Evolutionary conservation across 768 basidiomycete species (phyloP), one percentile per base, ranked within the genome.

Genomic region (Paxillus involutus): DNA sequence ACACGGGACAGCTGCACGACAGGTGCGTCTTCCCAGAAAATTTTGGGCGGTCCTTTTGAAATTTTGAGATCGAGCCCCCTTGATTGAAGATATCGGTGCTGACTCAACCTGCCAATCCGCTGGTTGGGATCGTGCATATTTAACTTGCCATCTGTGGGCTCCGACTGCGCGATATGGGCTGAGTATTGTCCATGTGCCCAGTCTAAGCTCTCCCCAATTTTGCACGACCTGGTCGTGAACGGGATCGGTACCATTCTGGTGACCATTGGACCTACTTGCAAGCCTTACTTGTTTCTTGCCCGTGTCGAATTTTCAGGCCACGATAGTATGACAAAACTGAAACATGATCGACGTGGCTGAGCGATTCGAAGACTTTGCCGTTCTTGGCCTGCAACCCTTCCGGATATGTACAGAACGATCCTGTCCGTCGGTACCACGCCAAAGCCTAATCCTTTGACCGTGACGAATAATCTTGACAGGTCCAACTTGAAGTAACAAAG

Each of bases 331-430:
- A 69, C 59, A 69, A 63, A 65, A 63, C 57, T 77, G 77, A 80
- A 77, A 79, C 78, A 76, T 75, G 77, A 79, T 80, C 79, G 76
- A 71, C 65, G 60, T 49, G 69, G 59, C 59, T 59, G 57, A 59
- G 32, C 53, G 44, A 47, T 50, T 13, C 29, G 26, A 26, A 42
- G 47, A 44, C 53, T 41, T 57, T 59, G 63, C 64, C 53, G 55
- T 56, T 52, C 58, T 66, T 62, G 63, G 61, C 54, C 58, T 52
- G 51, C 13, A 49, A 59, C 52, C 43, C 29, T 66, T 61, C 74
- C 71, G 39, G 26, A 75, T 75, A 68, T 73, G 75, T 73, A 52
- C 33, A 74, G 48, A 59, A 36, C 47, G 74, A 61, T 57, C 80
- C 80, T 58, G 56, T 24, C 2, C 13, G 61, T 36, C 52, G 81